Percentiles rank a stretch among this genome's conserved stretches.
Conservation (phyloP, 2,329 filamentous ascomycete genomes). For the Blastomyces silverae region DNA sequence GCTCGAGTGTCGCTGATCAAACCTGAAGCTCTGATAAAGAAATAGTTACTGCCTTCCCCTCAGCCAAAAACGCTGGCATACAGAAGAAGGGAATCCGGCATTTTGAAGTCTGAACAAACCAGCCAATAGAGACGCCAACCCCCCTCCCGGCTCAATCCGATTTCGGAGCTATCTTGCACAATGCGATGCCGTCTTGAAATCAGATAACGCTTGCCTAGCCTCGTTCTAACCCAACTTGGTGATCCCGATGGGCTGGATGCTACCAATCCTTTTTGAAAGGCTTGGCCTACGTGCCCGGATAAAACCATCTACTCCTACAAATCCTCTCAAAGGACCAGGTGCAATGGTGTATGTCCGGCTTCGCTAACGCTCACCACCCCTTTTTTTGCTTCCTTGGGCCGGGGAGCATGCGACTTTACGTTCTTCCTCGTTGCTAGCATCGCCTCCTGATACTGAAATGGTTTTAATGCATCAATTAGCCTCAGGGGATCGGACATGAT, state of each 20-base stretch:
- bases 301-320: too few relatives aligned
- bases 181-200: neutral
- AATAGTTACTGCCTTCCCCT: neutral
- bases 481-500: neutral
- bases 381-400: too few relatives aligned
- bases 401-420: too few relatives aligned
- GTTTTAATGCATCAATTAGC: neutral
- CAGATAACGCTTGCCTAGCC: neutral
- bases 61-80: neutral
- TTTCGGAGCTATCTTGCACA: neutral
- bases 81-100: too few relatives aligned
- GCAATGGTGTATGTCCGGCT: neutral
- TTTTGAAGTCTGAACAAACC: neutral
- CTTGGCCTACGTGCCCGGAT: neutral
- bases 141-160: neutral
- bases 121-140: neutral
- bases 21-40: neutral
- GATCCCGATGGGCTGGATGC: conserved; percentile 2
- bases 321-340: neutral
- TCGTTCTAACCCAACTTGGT: conserved; percentile 3
- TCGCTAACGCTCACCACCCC: neutral
- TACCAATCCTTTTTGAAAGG: neutral
- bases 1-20: neutral
- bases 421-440: neutral
- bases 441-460: neutral